Evolutionary conservation across 192 early-diverging fungal genomes (phyloP).

Genomic region (Podila epigama): DNA sequence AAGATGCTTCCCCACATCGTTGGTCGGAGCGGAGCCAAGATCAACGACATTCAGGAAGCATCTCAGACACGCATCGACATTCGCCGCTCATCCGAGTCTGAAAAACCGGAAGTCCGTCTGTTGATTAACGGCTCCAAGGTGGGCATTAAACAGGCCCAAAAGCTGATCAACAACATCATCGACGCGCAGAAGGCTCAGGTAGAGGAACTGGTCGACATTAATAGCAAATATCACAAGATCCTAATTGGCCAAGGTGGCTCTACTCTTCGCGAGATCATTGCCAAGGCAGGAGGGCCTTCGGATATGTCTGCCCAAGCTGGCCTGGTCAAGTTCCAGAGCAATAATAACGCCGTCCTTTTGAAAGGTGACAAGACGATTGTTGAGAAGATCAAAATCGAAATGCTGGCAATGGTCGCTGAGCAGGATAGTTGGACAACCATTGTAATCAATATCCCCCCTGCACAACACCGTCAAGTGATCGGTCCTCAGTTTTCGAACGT

Average conservation of each 20-base stretch:
- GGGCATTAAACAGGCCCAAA: constrained; percentile 62
- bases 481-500: constrained; percentile 79
- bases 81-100: constrained; percentile 42
- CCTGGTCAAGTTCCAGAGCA: constrained; percentile 70
- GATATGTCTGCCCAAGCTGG: constrained; percentile 57
- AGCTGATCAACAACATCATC: constrained; percentile 64
- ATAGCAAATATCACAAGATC: constrained; percentile 64
- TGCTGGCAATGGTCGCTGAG: constrained; percentile 57
- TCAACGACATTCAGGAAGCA: constrained; percentile 77
- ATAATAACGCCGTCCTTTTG: constrained; percentile 65
- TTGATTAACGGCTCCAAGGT: constrained; percentile 62
- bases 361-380: constrained; percentile 70
- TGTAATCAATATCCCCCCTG: constrained; percentile 69
- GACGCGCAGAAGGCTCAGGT: constrained; percentile 66
- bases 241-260: constrained; percentile 72
- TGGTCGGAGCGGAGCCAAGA: constrained; percentile 74
- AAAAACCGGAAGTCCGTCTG: constrained; percentile 53
- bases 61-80: constrained; percentile 83
- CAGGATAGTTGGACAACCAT: constrained; percentile 67
- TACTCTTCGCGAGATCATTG: constrained; percentile 69
- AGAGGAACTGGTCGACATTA: constrained; percentile 57
- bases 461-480: constrained; percentile 82
- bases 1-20: constrained; percentile 77
- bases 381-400: constrained; percentile 52
- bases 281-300: constrained; percentile 61